Evolutionary conservation across 805 yeast genomes (phyloP).

Genomic region (Nakazawaea ambrosiae): DNA sequence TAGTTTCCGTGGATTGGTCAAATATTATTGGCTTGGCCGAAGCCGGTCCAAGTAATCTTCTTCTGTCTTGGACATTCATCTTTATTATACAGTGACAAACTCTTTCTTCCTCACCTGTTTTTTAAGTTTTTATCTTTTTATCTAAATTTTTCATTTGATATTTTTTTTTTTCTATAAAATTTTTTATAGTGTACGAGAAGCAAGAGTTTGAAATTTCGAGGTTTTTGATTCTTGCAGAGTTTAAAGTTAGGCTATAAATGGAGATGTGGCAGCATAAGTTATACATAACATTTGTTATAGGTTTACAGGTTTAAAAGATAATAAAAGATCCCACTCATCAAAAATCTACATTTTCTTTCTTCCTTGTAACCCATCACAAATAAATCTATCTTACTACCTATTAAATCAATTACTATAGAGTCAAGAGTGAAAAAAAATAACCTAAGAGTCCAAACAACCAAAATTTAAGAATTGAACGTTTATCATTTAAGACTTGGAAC

Average conservation of each 20-base stretch:
- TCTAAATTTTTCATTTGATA: constrained; percentile 6
- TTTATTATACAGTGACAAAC: background rate
- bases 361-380: background rate
- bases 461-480: background rate
- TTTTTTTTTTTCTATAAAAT: no score
- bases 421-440: no score
- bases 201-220: no score
- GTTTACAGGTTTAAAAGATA: no score
- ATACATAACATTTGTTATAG: no score
- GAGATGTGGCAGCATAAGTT: no score
- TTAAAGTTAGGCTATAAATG: no score
- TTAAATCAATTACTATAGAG: no score
- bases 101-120: background rate
- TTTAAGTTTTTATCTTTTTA: background rate
- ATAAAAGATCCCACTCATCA: no score
- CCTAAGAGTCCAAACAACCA: background rate
- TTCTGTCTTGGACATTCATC: constrained; percentile 55
- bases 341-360: background rate
- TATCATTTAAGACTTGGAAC: constrained; percentile 14
- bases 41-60: constrained; percentile 80
- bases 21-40: constrained; percentile 50
- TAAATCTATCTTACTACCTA: background rate
- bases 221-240: no score
- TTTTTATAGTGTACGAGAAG: no score
- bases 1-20: constrained; percentile 15